phyloP scores from a whole-genome alignment of 2,329 filamentous ascomycete genomes.

The Neofusicoccum ribis region DNA sequence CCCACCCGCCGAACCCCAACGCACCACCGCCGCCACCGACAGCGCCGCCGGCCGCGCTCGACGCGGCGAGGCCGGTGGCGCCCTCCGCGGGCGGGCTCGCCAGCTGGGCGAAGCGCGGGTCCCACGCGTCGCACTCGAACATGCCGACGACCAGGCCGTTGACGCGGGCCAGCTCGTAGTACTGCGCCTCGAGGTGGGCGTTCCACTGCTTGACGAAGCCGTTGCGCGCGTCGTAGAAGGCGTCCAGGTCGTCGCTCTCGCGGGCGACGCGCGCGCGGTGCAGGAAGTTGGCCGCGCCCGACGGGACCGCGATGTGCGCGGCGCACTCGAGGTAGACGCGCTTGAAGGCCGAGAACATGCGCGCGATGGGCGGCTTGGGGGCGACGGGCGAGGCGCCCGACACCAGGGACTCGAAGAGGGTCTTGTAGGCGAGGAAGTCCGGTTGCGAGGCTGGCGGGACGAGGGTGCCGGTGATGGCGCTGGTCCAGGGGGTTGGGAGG shows the following conservation, averaged over 20 bases:
- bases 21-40: background rate
- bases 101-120: background rate
- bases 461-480: slow-evolving; percentile 8
- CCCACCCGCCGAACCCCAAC: too few species aligned
- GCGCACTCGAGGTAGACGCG: slow-evolving; percentile 31
- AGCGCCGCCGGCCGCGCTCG: background rate
- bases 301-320: slow-evolving; percentile 22
- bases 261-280: slow-evolving; percentile 37
- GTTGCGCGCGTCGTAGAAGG: slow-evolving; percentile 29
- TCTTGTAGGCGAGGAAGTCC: slow-evolving; percentile 27
- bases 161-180: background rate
- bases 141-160: background rate
- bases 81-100: background rate
- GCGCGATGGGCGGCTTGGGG: slow-evolving; percentile 28
- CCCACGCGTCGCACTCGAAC: background rate
- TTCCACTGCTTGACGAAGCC: slow-evolving; percentile 35
- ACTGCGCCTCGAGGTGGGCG: slow-evolving; percentile 25
- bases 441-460: slow-evolving; percentile 22
- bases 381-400: slow-evolving; percentile 22
- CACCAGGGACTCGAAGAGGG: slow-evolving; percentile 27
- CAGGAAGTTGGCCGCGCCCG: slow-evolving; percentile 26
- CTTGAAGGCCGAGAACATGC: slow-evolving; percentile 37
- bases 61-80: too few species aligned
- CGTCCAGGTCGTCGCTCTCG: slow-evolving; percentile 33
- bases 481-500: background rate